Base-by-base conservation (phyloP, 2,329 filamentous ascomycete genomes). In the Xenosphaeropsis pyriputrescens region DNA sequence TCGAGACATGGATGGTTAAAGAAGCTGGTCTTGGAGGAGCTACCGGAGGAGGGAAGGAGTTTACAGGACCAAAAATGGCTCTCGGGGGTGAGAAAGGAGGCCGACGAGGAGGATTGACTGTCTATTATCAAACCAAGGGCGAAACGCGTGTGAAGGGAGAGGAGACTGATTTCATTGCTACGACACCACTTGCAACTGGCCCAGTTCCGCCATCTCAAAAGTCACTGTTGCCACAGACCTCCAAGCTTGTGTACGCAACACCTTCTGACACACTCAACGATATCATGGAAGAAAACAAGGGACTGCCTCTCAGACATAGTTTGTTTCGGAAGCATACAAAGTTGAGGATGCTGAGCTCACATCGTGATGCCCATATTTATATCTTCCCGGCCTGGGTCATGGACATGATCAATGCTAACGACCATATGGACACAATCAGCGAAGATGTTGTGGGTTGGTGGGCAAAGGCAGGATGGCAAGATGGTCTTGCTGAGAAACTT, bases 391-490 rank as follows among this genome's bases (percentile, higher is more conserved):
- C 75, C 47, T 96, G 91, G 89, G 72, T 93, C 7, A 72, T 94
- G 50, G 79, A 93, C 38, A 82, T 94, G 56, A 74, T 93, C 32
- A 72, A 74, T 41, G 66, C 70, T 43, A 93, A 95, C 50, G 79
- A 88, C 19, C 76, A 72, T 9, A 74, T 98, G 44, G 84, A 94
- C 50, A 93, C 79, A 39, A 77, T 98, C 35, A 83, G 82, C 22
- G 89, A 96, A 56, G 89, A 96, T 51, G 75, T 95, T 5, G 66
- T 96, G 13, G 86, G 88, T 6, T 94, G 85, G 82, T 94, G 88
- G 86, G 85, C 88, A 26, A 96, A 96, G 57, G 77, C 89, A 1
- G 77, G 78, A 39, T 98, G 91, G 91, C 88, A 96, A 57, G 66
- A 72, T 3, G 83, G 85, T 0, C 64, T 95, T 3, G 74, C 72